A percentile compares a stretch with the other conserved stretches of the same genome.
These are phyloP conservation scores for Amphirosellinia nigrospora DNA, from an alignment of 495 filamentous ascomycete genomes.

Conservation along the genomic window DNA sequence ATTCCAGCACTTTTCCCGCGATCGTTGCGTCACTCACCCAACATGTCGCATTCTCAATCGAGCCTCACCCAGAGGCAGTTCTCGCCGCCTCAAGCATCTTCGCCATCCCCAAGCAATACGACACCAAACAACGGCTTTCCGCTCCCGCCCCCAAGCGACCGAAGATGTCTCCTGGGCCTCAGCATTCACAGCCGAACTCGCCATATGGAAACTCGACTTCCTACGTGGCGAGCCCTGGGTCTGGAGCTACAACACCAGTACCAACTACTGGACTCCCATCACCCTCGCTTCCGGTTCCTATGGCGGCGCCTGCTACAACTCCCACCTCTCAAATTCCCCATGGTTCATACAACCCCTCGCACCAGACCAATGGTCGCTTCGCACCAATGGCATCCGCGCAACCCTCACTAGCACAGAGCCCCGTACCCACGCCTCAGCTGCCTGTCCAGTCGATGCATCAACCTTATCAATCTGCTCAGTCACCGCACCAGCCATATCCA, in stretches of 20 bases:
- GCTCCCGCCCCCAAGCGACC: conserved; percentile 68
- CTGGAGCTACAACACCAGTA: conserved; percentile 34
- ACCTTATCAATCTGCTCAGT: conserved; percentile 5
- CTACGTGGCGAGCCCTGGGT: conserved; percentile 37
- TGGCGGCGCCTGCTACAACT: conserved; percentile 17
- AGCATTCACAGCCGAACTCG: conserved; percentile 34
- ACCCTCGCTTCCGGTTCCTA: conserved; percentile 26
- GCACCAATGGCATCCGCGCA: conserved; percentile 60
- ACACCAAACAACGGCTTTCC: conserved; percentile 32
- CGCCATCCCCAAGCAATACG: conserved; percentile 41
- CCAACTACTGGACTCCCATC: conserved; percentile 34
- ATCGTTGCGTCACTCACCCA: conserved; percentile 10
- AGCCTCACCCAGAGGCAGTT: conserved; percentile 39
- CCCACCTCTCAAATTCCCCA: conserved; percentile 32
- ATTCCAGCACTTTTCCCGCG: not conserved
- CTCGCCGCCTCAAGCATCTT: conserved; percentile 44
- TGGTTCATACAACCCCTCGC: conserved; percentile 37
- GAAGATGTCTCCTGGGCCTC: conserved; percentile 69
- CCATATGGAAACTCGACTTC: conserved; percentile 28
- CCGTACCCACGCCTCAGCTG: conserved; percentile 41
- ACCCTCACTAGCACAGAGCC: conserved; percentile 33
- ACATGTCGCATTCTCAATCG: conserved; percentile 39
- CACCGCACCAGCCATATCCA: not conserved
- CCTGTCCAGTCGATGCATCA: conserved; percentile 29
- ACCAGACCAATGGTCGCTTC: conserved; percentile 50